Percentiles rank a stretch among this genome's conserved stretches.
Conservation (phyloP, 371 early-diverging fungal genomes). For the Mycotypha africana region DNA sequence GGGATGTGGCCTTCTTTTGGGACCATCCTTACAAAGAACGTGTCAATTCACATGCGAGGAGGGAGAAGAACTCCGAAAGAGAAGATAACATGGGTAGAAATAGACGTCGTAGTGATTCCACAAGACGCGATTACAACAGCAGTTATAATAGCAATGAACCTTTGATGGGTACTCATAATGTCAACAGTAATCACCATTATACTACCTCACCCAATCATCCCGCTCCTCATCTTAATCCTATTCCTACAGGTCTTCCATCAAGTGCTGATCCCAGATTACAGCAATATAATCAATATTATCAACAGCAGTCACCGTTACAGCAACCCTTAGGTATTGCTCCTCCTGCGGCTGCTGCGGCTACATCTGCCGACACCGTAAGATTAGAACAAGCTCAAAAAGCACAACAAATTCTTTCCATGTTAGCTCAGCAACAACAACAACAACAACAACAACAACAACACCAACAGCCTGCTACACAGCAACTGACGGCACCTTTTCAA, state of each 20-base stretch:
- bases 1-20: slow-evolving; percentile 50
- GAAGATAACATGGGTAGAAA: not conserved
- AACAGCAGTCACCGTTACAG: slow-evolving; percentile 1
- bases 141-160: slow-evolving; percentile 1
- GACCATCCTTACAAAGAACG: slow-evolving; percentile 44
- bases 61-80: slow-evolving; percentile 11
- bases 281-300: slow-evolving; percentile 1
- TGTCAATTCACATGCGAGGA: slow-evolving; percentile 2
- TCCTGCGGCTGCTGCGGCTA: not conserved
- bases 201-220: slow-evolving; percentile 1
- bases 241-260: not conserved
- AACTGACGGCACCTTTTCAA: slow-evolving; percentile 3
- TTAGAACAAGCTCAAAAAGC: slow-evolving; percentile 30
- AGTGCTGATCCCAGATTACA: slow-evolving; percentile 11
- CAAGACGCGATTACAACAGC: too few species aligned
- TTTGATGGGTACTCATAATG: slow-evolving; percentile 1
- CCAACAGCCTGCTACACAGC: not conserved
- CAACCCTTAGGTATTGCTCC: not conserved
- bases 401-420: slow-evolving; percentile 19
- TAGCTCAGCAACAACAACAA: slow-evolving; percentile 8
- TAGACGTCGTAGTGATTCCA: slow-evolving; percentile 2
- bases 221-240: not conserved
- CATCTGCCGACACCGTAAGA: slow-evolving; percentile 5
- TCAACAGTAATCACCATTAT: slow-evolving; percentile 7
- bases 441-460: slow-evolving; percentile 2